These are phyloP conservation scores for Solanum virginianum DNA, from an alignment of 257 asterid genomes.

Conservation along the genomic window DNA sequence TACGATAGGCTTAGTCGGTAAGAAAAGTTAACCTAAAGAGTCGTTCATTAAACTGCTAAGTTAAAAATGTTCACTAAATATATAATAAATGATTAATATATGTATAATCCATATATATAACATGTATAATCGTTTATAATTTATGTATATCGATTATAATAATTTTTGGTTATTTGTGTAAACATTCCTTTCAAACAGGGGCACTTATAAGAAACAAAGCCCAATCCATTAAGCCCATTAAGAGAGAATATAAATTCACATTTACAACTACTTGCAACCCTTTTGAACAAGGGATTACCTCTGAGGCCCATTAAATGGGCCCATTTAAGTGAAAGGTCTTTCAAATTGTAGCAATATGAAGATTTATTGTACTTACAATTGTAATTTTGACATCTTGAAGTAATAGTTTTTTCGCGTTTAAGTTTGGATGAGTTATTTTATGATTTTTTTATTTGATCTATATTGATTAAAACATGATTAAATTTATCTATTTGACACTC, in stretches of 20 bases:
- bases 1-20: too few relatives aligned
- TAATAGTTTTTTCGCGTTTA: background rate
- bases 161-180: background rate
- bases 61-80: too few relatives aligned
- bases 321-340: background rate
- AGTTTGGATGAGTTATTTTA: background rate
- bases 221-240: background rate
- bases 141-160: too few relatives aligned
- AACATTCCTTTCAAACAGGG: background rate
- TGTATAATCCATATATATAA: too few relatives aligned
- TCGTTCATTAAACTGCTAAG: background rate
- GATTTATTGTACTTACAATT: background rate
- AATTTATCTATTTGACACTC: background rate
- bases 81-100: too few relatives aligned
- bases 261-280: too few relatives aligned
- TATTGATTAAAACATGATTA: background rate
- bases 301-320: background rate
- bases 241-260: too few relatives aligned
- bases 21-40: too few relatives aligned
- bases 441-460: background rate
- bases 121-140: too few relatives aligned
- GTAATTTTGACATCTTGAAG: background rate
- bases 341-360: background rate
- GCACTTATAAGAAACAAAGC: too few relatives aligned
- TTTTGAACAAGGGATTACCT: too few relatives aligned